phyloP scores from a whole-genome alignment of 2,329 filamentous ascomycete genomes.

The Penicillium freii region DNA sequence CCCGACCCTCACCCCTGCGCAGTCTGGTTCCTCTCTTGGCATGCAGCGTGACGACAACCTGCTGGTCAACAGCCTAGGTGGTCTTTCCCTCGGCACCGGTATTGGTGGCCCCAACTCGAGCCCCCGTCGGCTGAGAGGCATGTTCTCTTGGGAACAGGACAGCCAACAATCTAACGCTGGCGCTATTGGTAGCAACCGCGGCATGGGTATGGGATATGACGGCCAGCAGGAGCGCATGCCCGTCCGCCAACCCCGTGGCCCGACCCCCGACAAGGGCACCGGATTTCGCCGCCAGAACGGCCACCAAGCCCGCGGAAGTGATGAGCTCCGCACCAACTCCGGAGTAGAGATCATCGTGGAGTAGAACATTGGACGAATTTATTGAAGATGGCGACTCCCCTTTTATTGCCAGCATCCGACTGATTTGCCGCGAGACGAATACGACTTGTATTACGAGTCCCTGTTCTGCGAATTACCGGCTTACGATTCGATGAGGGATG shows the following conservation, averaged over 20 bases:
- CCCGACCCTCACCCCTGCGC: constrained; percentile 63
- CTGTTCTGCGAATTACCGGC: constrained; percentile 40
- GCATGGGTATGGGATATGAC: constrained; percentile 59
- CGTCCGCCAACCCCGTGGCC: constrained; percentile 61
- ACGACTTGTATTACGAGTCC: constrained; percentile 45
- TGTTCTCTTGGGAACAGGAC: constrained; percentile 60
- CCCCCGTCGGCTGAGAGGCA: constrained; percentile 58
- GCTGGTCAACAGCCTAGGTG: constrained; percentile 62
- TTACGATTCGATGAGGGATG: constrained; percentile 51
- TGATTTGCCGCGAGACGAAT: constrained; percentile 43
- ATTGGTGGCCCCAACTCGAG: constrained; percentile 50
- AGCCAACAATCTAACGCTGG: constrained; percentile 50
- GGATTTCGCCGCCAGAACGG: constrained; percentile 61
- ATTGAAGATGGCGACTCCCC: constrained; percentile 35
- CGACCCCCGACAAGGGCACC: constrained; percentile 58
- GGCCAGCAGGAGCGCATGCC: constrained; percentile 56
- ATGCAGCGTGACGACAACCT: constrained; percentile 57
- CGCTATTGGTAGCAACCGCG: constrained; percentile 63
- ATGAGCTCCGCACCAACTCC: constrained; percentile 61
- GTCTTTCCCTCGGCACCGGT: constrained; percentile 57
- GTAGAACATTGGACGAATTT: constrained; percentile 36
- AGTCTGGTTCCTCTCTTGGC: constrained; percentile 48
- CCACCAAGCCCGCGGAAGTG: constrained; percentile 61
- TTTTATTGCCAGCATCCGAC: constrained; percentile 36
- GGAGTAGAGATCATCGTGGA: constrained; percentile 64